Evolutionary conservation across 208 protist species (phyloP).

Genomic region (Crithidia fasciculata): DNA sequence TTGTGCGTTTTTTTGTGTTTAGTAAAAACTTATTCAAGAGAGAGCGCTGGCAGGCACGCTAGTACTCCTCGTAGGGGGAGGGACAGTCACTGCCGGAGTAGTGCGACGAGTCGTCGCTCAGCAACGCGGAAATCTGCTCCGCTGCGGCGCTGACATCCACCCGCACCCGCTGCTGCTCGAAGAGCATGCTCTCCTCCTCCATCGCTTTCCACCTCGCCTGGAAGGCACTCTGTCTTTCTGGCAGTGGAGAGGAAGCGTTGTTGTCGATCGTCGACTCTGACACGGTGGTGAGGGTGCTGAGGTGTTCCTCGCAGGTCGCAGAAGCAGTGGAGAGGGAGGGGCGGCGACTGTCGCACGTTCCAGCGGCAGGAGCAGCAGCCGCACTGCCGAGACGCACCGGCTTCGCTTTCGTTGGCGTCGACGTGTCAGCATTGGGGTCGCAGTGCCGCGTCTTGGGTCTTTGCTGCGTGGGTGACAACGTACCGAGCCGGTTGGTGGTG

Average conservation of each 20-base stretch:
- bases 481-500: too few species aligned
- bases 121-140: conserved; percentile 20
- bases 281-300: conserved; percentile 3
- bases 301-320: background rate
- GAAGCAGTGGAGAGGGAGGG: background rate
- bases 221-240: background rate
- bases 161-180: conserved; percentile 15
- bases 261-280: conserved; percentile 9
- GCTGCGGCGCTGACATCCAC: conserved; percentile 14
- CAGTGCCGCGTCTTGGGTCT: background rate
- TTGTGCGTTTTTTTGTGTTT: background rate
- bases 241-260: background rate
- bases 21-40: too few species aligned
- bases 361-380: too few species aligned
- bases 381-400: too few species aligned
- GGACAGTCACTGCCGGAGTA: background rate
- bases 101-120: conserved; percentile 13
- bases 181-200: conserved; percentile 10
- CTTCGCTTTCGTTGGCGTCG: background rate
- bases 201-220: background rate
- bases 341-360: too few species aligned
- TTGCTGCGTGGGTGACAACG: too few species aligned
- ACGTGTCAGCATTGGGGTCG: background rate
- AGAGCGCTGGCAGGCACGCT: too few species aligned
- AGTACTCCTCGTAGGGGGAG: conserved; percentile 26